These are phyloP conservation scores for Echinochloa phyllopogon DNA, from an alignment of 176 grass and related monocot genomes.

Conservation along the genomic window DNA sequence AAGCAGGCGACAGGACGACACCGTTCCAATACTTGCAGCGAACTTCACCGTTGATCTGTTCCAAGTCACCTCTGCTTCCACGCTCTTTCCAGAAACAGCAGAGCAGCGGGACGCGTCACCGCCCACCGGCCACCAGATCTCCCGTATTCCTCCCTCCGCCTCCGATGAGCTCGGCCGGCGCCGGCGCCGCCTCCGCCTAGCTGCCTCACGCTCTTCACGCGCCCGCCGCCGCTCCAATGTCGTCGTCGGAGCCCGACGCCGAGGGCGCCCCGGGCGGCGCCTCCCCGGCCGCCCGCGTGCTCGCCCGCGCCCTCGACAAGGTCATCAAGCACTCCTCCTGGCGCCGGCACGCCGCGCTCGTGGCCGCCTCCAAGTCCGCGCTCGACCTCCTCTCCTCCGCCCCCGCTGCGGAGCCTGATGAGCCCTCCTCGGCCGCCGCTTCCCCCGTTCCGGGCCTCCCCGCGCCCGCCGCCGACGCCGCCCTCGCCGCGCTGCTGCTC, in stretches of 20 bases:
- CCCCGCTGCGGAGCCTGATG: constrained; percentile 9
- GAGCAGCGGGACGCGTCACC: constrained; percentile 32
- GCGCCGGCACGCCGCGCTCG: constrained; percentile 80
- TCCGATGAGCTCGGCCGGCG: constrained; percentile 22
- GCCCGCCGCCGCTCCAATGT: constrained; percentile 29
- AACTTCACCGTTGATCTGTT: constrained; percentile 38
- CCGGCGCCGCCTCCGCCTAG: constrained; percentile 11
- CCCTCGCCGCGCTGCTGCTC: constrained; percentile 64
- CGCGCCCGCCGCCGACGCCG: constrained; percentile 44
- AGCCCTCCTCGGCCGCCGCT: background rate
- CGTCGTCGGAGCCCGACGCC: constrained; percentile 24
- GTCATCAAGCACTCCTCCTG: constrained; percentile 96
- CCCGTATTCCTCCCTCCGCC: background rate
- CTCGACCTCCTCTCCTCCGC: constrained; percentile 73
- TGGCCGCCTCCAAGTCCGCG: constrained; percentile 81
- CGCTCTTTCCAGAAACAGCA: constrained; percentile 27
- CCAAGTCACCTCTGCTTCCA: constrained; percentile 21
- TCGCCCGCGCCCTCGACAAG: constrained; percentile 89
- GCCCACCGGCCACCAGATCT: constrained; percentile 41
- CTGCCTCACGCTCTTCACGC: too few species aligned
- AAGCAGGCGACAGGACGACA: background rate
- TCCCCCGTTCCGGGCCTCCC: constrained; percentile 52
- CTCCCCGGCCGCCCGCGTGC: constrained; percentile 64
- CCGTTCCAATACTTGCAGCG: background rate
- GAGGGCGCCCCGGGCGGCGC: constrained; percentile 48